These are phyloP conservation scores for Begonia loranthoides DNA, from an alignment of 306 rosid genomes.

Conservation along the genomic window DNA sequence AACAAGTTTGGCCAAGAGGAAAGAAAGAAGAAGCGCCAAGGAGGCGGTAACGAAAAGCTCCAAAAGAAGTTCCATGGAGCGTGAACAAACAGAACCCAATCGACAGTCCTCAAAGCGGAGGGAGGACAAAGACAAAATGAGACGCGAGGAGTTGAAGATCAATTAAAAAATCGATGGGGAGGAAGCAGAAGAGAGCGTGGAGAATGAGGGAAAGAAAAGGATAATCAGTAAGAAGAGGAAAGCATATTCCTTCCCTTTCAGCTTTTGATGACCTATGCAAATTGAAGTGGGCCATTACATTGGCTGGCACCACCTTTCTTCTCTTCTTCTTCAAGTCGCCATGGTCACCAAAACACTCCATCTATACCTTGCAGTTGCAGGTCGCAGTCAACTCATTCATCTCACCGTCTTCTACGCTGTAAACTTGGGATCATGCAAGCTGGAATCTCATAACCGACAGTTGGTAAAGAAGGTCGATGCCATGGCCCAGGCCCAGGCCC, in stretches of 20 bases:
- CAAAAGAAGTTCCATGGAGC: constrained; percentile 6
- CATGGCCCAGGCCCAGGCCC: too few relatives aligned
- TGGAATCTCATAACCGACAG: too few relatives aligned
- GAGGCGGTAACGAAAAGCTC: constrained; percentile 45
- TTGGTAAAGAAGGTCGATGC: too few relatives aligned
- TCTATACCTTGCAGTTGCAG: too few relatives aligned
- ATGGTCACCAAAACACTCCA: too few relatives aligned
- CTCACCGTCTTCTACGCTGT: too few relatives aligned
- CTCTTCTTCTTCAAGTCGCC: too few relatives aligned
- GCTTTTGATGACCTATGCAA: neutral
- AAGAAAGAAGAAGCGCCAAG: constrained; percentile 36
- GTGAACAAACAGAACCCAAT: neutral
- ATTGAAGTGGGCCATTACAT: neutral
- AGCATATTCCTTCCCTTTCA: constrained; percentile 40
- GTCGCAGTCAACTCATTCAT: too few relatives aligned
- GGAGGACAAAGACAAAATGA: neutral
- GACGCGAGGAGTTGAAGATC: neutral
- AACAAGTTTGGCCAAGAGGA: constrained; percentile 44
- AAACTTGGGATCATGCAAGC: too few relatives aligned
- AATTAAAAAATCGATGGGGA: neutral
- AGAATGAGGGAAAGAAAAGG: constrained; percentile 17
- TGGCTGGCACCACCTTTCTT: neutral
- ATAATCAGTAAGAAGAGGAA: constrained; percentile 27
- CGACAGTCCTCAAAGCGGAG: too few relatives aligned
- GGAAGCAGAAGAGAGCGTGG: neutral